Conservation (phyloP, 306 rosid genomes). For the Trichosanthes cucumerina region DNA sequence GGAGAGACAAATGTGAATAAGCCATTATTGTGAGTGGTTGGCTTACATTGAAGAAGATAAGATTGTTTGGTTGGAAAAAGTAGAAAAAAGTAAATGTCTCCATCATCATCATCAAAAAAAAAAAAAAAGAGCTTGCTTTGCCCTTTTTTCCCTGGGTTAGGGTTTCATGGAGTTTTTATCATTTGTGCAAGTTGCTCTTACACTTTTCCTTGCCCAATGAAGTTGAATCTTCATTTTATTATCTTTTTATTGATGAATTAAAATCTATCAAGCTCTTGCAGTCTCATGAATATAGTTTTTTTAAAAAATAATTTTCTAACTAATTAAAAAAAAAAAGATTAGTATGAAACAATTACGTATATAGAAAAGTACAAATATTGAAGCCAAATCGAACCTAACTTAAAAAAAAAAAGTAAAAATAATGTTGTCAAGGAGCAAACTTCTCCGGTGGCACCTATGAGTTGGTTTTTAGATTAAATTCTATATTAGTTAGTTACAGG, state of each 20-base stretch:
- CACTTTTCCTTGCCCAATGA: background rate
- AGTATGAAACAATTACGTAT: too few species aligned
- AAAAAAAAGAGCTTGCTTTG: too few species aligned
- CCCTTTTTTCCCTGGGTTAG: background rate
- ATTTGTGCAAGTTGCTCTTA: background rate
- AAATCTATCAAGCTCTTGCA: background rate
- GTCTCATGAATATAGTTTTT: too few species aligned
- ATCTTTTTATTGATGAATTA: background rate
- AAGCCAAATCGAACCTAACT: too few species aligned
- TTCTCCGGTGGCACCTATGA: too few species aligned
- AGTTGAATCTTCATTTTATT: background rate
- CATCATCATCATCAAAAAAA: too few species aligned
- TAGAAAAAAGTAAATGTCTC: slow-evolving; percentile 39
- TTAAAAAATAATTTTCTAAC: background rate
- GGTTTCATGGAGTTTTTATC: background rate
- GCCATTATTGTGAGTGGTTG: background rate
- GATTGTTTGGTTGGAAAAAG: slow-evolving; percentile 5
- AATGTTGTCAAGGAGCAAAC: too few species aligned
- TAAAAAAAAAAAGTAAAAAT: too few species aligned
- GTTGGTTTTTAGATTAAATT: too few species aligned
- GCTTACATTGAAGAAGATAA: slow-evolving; percentile 17
- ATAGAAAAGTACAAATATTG: too few species aligned
- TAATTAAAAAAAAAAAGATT: too few species aligned
- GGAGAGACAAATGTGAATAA: background rate
- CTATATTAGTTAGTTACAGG: too few species aligned